Evolutionary conservation across 371 early-diverging fungal species (phyloP), one percentile per base, ranked within the genome.

Genomic region (Funneliformis caledonium): DNA sequence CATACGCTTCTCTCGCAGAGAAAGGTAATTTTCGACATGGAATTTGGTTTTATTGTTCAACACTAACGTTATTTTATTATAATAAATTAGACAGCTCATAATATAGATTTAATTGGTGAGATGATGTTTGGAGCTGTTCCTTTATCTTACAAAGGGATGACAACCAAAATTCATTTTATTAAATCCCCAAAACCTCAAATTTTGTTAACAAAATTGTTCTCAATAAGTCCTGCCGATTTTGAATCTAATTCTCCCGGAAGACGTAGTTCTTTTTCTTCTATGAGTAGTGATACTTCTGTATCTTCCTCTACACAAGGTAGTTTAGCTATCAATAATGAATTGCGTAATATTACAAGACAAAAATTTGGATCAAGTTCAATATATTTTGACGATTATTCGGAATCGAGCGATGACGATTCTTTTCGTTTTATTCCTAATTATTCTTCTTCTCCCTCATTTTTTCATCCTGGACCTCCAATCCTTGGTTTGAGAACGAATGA

Each of bases 111-210:
- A 19, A 86, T 88, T 75, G 90, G 89, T 3, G 90, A 90, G 60
- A 90, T 92, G 88, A 91, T 92, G 82, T 92, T 92, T 82, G 92
- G 92, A 52, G 89, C 91, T 11, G 89, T 91, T 10, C 92, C 92
- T 33, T 83, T 92, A 31, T 88, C 91, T 11, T 91, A 91, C 83
- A 92, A 92, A 82, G 92, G 92, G 64, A 90, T 89, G 84, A 89
- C 88, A n/a, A 90, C 91, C 61, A 92, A 90, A 82, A 88, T 92
- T 11, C 92, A 92, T 64, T 89, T 87, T 31, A 77, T 77, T 26
- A 65, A 77, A 77, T 90, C 88, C 50, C 88, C 88, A 37, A 85
- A 85, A 43, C 88, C 89, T 12, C 92, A 91, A 82, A 85, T 92
- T 61, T 87, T 92, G 56, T 78, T 92, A 19, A 90, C 92, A 16